phyloP scores from a whole-genome alignment of 352 stramenopile genomes.

The Halophytophthora batemanensis region DNA sequence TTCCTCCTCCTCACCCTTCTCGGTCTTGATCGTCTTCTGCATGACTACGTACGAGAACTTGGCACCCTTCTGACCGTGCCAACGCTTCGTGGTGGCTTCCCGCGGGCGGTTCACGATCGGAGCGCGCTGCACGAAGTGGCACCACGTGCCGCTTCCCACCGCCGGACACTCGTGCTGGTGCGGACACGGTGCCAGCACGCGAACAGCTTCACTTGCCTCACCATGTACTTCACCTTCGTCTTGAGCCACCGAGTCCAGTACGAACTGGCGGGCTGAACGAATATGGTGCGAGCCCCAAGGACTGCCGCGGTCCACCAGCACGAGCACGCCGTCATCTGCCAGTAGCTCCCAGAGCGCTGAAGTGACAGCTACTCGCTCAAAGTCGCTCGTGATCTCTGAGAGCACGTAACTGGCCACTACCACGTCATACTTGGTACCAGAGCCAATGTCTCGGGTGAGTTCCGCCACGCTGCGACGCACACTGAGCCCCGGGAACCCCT shows the following conservation, averaged over 20 bases:
- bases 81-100: conserved; percentile 74
- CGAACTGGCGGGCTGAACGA: conserved; percentile 81
- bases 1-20: conserved; percentile 18
- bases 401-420: conserved; percentile 75
- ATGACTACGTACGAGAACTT: conserved; percentile 87
- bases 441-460: conserved; percentile 67
- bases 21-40: conserved; percentile 54
- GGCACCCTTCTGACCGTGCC: conserved; percentile 79
- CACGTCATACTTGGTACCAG: conserved; percentile 71
- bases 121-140: conserved; percentile 83
- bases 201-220: conserved; percentile 25
- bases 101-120: conserved; percentile 70
- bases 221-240: conserved; percentile 20
- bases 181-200: conserved; percentile 71
- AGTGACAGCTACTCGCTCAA: conserved; percentile 71
- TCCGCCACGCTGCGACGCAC: conserved; percentile 68
- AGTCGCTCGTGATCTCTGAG: conserved; percentile 81
- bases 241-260: conserved; percentile 69
- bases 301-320: conserved; percentile 79
- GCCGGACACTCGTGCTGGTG: conserved; percentile 67
- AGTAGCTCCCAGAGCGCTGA: conserved; percentile 81
- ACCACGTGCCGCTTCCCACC: conserved; percentile 65
- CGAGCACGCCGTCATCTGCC: conserved; percentile 63
- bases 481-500: conserved; percentile 72
- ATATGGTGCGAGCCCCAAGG: conserved; percentile 82